These are phyloP conservation scores for Closterium sp. DNA, from an alignment of 139 green algal genomes.

Conservation along the genomic window DNA sequence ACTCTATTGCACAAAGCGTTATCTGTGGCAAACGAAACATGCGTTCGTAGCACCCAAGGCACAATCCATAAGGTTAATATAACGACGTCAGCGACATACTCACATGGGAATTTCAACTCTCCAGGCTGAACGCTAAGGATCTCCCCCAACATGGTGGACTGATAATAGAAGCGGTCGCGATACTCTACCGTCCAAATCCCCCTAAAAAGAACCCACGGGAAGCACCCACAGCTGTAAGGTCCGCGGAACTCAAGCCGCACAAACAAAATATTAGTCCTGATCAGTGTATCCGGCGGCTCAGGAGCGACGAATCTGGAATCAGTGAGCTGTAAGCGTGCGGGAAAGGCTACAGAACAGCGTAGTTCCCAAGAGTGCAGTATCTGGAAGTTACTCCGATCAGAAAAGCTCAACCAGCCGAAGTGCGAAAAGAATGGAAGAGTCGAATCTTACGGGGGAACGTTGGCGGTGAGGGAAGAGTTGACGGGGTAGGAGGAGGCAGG, in stretches of 20 bases:
- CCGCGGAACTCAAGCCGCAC: not conserved
- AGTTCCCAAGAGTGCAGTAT: too few species aligned
- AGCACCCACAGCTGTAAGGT: not conserved
- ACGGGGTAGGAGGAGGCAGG: not conserved
- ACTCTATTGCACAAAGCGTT: not conserved
- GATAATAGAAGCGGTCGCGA: not conserved
- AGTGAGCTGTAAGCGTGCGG: too few species aligned
- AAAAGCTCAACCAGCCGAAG: too few species aligned
- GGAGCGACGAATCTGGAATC: not conserved
- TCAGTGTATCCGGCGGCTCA: not conserved
- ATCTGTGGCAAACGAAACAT: not conserved
- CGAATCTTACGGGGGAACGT: not conserved
- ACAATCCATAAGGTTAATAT: not conserved
- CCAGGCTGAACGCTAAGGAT: conserved; percentile 14
- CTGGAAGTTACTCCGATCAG: too few species aligned
- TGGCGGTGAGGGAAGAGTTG: not conserved
- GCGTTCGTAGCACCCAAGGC: not conserved
- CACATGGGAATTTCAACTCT: conserved; percentile 65
- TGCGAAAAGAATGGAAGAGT: not conserved
- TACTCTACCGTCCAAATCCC: not conserved
- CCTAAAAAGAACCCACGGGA: not conserved
- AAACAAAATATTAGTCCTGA: not conserved
- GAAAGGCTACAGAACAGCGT: not conserved
- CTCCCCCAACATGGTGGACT: conserved; percentile 4
- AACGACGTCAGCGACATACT: not conserved